Percentiles rank a stretch among this genome's conserved stretches.
These are phyloP conservation scores for Candida gorgasii DNA, from an alignment of 805 yeast species.

Conservation along the genomic window DNA sequence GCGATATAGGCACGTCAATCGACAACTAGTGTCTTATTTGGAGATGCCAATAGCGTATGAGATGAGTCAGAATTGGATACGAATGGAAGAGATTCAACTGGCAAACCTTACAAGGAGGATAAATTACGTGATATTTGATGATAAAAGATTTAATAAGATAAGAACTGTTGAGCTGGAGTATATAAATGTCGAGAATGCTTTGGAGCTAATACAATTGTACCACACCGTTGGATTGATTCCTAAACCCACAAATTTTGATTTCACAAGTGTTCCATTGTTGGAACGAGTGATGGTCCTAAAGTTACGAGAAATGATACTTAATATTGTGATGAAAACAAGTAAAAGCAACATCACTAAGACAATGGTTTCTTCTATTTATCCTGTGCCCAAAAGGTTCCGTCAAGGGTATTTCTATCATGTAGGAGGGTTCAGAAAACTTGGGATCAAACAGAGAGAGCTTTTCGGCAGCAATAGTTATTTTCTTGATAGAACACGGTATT, in stretches of 20 bases:
- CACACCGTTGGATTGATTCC: not conserved
- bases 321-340: not conserved
- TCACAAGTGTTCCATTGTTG: not conserved
- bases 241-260: not conserved
- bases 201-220: slow-evolving; percentile 3
- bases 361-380: not conserved
- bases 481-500: not conserved
- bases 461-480: not conserved
- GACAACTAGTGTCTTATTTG: slow-evolving; percentile 33
- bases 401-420: slow-evolving; percentile 4
- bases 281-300: not conserved
- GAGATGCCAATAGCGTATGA: slow-evolving; percentile 57
- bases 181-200: not conserved
- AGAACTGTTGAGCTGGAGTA: not conserved
- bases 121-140: slow-evolving; percentile 12
- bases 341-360: not conserved
- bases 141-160: slow-evolving; percentile 12
- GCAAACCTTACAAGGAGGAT: slow-evolving; percentile 7
- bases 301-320: slow-evolving; percentile 2
- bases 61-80: slow-evolving; percentile 43
- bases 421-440: slow-evolving; percentile 4
- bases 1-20: slow-evolving; percentile 7
- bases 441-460: slow-evolving; percentile 6
- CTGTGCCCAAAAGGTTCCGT: not conserved
- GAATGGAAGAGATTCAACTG: slow-evolving; percentile 35